Conservation (phyloP, 2,329 filamentous ascomycete genomes). For the Calonectria naviculata region DNA sequence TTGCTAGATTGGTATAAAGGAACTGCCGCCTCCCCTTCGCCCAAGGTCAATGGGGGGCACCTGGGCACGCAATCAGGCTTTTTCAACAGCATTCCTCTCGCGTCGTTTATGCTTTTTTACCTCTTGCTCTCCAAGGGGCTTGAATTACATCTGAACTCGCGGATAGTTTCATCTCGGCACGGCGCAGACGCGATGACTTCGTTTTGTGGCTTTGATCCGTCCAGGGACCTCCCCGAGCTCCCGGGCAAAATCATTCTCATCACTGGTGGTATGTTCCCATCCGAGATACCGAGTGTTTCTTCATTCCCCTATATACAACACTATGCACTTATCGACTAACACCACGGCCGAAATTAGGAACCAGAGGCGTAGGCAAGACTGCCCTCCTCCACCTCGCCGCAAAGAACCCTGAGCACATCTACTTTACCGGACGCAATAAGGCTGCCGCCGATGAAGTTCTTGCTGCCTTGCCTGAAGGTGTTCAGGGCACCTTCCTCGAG, state of each 20-base stretch:
- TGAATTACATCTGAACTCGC: no score
- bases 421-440: constrained; percentile 62
- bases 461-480: constrained; percentile 44
- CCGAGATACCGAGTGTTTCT: neutral
- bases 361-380: constrained; percentile 41
- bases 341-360: constrained; percentile 42
- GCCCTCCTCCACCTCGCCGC: constrained; percentile 41
- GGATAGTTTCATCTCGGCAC: neutral
- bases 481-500: constrained; percentile 47
- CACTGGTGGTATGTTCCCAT: constrained; percentile 56
- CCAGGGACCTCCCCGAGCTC: constrained; percentile 56
- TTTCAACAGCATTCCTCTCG: neutral
- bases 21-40: neutral
- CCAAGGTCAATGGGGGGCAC: neutral
- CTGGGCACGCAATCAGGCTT: neutral
- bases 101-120: neutral
- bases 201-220: constrained; percentile 46
- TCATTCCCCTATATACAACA: neutral
- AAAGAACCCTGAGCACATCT: constrained; percentile 63
- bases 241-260: constrained; percentile 61
- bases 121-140: neutral
- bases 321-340: constrained; percentile 18
- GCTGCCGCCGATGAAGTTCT: constrained; percentile 57
- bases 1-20: neutral
- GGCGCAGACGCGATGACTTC: constrained; percentile 13